Percentiles rank a stretch among this genome's conserved stretches.
These are phyloP conservation scores for Cicer arietinum DNA, from an alignment of 306 rosid genomes.

Conservation along the genomic window DNA sequence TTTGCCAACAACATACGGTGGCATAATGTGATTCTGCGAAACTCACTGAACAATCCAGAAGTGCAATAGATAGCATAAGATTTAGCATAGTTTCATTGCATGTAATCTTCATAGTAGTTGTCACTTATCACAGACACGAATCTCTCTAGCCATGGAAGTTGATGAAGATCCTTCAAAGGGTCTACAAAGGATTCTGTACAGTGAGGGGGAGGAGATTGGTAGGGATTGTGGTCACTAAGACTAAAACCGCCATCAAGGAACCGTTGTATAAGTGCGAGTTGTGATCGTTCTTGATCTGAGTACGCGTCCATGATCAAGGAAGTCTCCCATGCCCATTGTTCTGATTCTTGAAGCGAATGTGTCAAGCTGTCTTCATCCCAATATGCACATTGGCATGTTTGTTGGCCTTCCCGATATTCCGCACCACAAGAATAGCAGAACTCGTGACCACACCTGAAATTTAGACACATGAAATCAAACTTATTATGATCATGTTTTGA, in stretches of 20 bases:
- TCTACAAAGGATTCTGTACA: slow-evolving; percentile 83
- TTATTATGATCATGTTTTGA: neutral
- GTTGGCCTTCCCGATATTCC: slow-evolving; percentile 69
- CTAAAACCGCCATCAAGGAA: slow-evolving; percentile 90
- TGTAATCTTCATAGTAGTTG: slow-evolving; percentile 82
- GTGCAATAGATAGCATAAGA: slow-evolving; percentile 15
- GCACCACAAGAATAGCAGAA: slow-evolving; percentile 91
- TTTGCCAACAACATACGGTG: neutral
- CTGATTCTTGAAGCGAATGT: slow-evolving; percentile 88
- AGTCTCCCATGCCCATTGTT: slow-evolving; percentile 98
- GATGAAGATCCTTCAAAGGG: slow-evolving; percentile 91
- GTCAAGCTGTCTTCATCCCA: slow-evolving; percentile 78
- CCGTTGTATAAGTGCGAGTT: slow-evolving; percentile 80
- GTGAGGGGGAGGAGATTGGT: slow-evolving; percentile 92
- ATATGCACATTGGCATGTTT: slow-evolving; percentile 82
- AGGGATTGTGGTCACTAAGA: slow-evolving; percentile 77
- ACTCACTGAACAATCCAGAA: neutral
- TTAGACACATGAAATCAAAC: slow-evolving; percentile 13
- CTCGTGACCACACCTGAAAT: slow-evolving; percentile 85
- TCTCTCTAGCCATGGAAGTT: slow-evolving; percentile 97
- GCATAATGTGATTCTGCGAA: neutral
- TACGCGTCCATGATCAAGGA: slow-evolving; percentile 86
- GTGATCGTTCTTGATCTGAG: slow-evolving; percentile 93
- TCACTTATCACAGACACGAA: slow-evolving; percentile 95
- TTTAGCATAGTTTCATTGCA: slow-evolving; percentile 57